Conservation (phyloP, 805 yeast genomes). For the Candida alai region DNA sequence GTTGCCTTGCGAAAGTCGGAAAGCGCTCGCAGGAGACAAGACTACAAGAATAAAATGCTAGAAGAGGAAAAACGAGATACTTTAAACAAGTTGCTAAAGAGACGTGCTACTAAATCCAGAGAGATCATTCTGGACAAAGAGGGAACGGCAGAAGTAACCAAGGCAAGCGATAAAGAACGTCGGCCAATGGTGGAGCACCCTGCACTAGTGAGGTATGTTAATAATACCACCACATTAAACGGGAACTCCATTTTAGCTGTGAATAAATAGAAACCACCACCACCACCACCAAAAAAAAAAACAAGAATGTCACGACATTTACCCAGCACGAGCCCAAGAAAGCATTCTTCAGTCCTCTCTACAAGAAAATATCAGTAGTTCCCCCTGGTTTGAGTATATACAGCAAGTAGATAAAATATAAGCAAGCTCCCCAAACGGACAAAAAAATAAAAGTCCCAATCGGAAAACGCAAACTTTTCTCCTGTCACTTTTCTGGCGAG, state of each 20-base stretch:
- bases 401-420: too few relatives aligned
- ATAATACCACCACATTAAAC: conserved; percentile 12
- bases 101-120: conserved; percentile 74
- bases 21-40: conserved; percentile 82
- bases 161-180: conserved; percentile 28
- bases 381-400: too few relatives aligned
- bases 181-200: conserved; percentile 44
- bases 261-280: conserved; percentile 15
- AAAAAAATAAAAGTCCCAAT: too few relatives aligned
- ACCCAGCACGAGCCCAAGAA: too few relatives aligned
- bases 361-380: too few relatives aligned
- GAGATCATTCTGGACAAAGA: conserved; percentile 28
- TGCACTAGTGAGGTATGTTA: conserved; percentile 40
- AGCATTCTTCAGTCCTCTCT: too few relatives aligned
- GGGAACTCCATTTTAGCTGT: conserved; percentile 14
- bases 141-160: conserved; percentile 16
- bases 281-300: conserved; percentile 15
- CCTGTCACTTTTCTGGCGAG: too few relatives aligned
- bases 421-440: too few relatives aligned
- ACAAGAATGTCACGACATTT: too few relatives aligned
- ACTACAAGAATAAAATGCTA: conserved; percentile 71
- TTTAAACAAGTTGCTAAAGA: conserved; percentile 75
- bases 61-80: conserved; percentile 95
- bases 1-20: conserved; percentile 78
- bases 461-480: too few relatives aligned